phyloP scores from a whole-genome alignment of 176 grass and related monocot species.

The Alopecurus myosuroides region DNA sequence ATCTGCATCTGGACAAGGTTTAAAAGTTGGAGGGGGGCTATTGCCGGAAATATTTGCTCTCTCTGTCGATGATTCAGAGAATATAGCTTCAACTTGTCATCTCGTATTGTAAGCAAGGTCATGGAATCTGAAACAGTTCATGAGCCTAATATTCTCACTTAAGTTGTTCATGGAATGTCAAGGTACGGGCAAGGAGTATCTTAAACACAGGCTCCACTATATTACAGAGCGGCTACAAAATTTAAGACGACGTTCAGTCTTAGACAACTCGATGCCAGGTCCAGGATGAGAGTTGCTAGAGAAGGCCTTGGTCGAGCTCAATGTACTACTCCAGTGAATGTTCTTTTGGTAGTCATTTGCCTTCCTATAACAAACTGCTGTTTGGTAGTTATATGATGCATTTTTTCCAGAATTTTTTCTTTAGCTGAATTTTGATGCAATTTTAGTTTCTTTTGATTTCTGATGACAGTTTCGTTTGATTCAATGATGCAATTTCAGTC shows the following conservation, averaged over 20 bases:
- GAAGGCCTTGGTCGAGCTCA: conserved; percentile 9
- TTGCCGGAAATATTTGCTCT: not conserved
- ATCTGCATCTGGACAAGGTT: not conserved
- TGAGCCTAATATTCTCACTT: not conserved
- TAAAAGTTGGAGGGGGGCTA: not conserved
- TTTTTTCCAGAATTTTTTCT: too few relatives aligned
- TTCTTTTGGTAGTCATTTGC: too few relatives aligned
- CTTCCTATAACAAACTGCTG: too few relatives aligned
- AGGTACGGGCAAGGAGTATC: not conserved
- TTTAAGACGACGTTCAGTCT: conserved; percentile 18
- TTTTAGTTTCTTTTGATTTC: too few relatives aligned
- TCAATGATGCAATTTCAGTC: too few relatives aligned
- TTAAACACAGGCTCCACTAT: not conserved
- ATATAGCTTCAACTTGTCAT: not conserved
- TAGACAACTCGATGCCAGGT: conserved; percentile 10
- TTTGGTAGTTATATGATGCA: too few relatives aligned
- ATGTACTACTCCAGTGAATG: not conserved
- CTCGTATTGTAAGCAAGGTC: not conserved
- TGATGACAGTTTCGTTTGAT: too few relatives aligned
- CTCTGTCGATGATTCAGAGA: not conserved
- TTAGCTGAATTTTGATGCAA: too few relatives aligned
- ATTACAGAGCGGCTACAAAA: conserved; percentile 44
- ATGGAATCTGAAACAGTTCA: not conserved
- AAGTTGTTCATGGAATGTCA: not conserved
- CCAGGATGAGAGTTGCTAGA: conserved; percentile 5